phyloP scores from a whole-genome alignment of 2,329 filamentous ascomycete species.

The Arachnomyces sp. region DNA sequence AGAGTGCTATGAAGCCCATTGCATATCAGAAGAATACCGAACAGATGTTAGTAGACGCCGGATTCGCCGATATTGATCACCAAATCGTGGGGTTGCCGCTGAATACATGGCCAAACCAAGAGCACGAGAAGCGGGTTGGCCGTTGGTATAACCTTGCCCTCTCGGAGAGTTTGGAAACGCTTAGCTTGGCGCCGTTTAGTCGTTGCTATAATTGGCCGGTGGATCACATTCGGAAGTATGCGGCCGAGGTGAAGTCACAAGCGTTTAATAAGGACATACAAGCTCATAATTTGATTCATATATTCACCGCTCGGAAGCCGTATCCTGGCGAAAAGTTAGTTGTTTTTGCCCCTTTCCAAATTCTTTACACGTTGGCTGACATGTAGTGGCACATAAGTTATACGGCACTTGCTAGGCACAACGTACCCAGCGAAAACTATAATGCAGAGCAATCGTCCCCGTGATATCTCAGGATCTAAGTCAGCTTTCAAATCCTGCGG shows the following conservation, averaged over 20 bases:
- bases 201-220: conserved; percentile 54
- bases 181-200: conserved; percentile 67
- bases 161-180: conserved; percentile 62
- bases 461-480: too few species aligned
- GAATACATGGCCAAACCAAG: conserved; percentile 63
- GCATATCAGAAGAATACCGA: conserved; percentile 53
- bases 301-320: conserved; percentile 37
- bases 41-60: conserved; percentile 57
- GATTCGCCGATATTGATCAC: conserved; percentile 74
- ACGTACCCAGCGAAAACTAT: too few species aligned
- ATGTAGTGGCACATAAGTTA: too few species aligned
- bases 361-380: too few species aligned
- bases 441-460: too few species aligned
- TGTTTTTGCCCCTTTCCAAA: too few species aligned
- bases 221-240: conserved; percentile 57
- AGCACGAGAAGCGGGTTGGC: conserved; percentile 60
- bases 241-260: conserved; percentile 58
- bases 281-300: conserved; percentile 56
- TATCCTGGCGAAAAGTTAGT: too few species aligned
- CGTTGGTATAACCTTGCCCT: conserved; percentile 79
- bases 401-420: too few species aligned
- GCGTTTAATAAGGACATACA: conserved; percentile 61
- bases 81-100: conserved; percentile 61
- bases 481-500: too few species aligned
- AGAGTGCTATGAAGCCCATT: conserved; percentile 57